phyloP scores from a whole-genome alignment of 768 basidiomycete species.

The Cystofilobasidium capitatum region DNA sequence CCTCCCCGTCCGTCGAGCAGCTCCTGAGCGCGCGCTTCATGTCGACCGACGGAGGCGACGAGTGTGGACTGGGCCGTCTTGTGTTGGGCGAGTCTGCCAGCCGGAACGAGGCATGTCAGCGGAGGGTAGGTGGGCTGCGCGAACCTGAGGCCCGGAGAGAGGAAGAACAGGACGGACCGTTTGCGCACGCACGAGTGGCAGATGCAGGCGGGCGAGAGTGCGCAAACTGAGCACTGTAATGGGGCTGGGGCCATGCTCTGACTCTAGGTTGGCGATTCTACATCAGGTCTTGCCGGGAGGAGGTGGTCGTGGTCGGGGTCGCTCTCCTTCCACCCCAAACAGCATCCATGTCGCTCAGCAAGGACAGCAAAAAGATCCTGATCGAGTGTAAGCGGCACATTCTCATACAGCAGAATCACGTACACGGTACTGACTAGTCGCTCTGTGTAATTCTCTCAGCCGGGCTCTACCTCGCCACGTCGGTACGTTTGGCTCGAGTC shows the following conservation, averaged over 20 bases:
- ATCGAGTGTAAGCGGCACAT: slow-evolving; percentile 15
- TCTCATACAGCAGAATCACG: not conserved
- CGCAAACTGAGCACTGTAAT: not conserved
- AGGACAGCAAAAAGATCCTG: slow-evolving; percentile 16
- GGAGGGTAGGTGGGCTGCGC: not conserved
- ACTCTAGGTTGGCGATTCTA: too few relatives aligned
- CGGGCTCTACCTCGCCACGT: slow-evolving; percentile 19
- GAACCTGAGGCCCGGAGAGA: not conserved
- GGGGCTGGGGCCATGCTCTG: too few relatives aligned
- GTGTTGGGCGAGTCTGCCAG: not conserved
- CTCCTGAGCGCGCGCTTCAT: not conserved
- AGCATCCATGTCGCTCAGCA: slow-evolving; percentile 12
- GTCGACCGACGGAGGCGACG: not conserved
- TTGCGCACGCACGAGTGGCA: slow-evolving; percentile 7
- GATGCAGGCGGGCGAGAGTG: not conserved
- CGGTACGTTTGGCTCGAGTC: not conserved
- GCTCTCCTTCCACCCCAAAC: not conserved
- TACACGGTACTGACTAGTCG: not conserved
- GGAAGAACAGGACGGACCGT: not conserved
- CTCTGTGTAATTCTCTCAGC: slow-evolving; percentile 1
- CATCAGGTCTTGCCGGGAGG: too few relatives aligned
- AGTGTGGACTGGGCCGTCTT: not conserved
- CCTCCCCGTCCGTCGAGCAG: not conserved
- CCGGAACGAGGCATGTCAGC: not conserved
- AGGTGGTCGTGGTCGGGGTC: too few relatives aligned